A percentile compares a stretch with the other conserved stretches of the same genome.
These are phyloP conservation scores for Geotrichum siamense DNA, from an alignment of 1,139 yeast species.

Conservation along the genomic window DNA sequence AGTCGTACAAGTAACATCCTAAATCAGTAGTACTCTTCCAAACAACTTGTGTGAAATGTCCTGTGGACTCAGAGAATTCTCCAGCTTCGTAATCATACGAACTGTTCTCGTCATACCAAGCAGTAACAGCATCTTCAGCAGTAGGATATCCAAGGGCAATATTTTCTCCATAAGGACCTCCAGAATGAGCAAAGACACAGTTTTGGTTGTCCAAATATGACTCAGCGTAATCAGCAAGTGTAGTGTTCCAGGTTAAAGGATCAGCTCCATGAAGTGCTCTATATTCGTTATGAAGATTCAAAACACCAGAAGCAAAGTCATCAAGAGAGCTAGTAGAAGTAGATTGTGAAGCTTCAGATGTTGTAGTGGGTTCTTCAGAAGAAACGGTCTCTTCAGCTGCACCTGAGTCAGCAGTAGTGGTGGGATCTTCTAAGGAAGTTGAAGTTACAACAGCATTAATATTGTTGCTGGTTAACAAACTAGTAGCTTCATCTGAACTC, in stretches of 20 bases:
- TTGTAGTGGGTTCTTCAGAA: slow-evolving; percentile 55
- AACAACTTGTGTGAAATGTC: slow-evolving; percentile 82
- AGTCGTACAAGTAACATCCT: slow-evolving; percentile 58
- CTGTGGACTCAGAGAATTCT: slow-evolving; percentile 39
- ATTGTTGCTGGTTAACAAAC: not conserved
- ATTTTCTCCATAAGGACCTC: slow-evolving; percentile 81
- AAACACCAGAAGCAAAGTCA: slow-evolving; percentile 28
- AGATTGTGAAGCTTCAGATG: slow-evolving; percentile 17
- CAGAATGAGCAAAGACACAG: slow-evolving; percentile 73
- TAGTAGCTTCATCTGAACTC: slow-evolving; percentile 37
- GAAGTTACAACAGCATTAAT: slow-evolving; percentile 44
- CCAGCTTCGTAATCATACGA: slow-evolving; percentile 49
- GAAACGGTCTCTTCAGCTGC: slow-evolving; percentile 73
- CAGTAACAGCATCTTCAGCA: slow-evolving; percentile 57
- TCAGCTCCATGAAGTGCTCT: slow-evolving; percentile 61
- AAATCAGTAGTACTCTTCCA: slow-evolving; percentile 65
- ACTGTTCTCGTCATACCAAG: slow-evolving; percentile 68
- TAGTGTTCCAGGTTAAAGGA: slow-evolving; percentile 55
- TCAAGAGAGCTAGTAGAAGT: slow-evolving; percentile 14
- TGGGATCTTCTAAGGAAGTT: slow-evolving; percentile 38
- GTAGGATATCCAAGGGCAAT: slow-evolving; percentile 64
- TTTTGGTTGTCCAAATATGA: slow-evolving; percentile 52
- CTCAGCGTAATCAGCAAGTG: slow-evolving; percentile 64
- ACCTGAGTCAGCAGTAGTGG: slow-evolving; percentile 63
- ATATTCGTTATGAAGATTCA: slow-evolving; percentile 58